Conservation (phyloP, 2,329 filamentous ascomycete genomes). For the Fusarium neocosmosporiellum region DNA sequence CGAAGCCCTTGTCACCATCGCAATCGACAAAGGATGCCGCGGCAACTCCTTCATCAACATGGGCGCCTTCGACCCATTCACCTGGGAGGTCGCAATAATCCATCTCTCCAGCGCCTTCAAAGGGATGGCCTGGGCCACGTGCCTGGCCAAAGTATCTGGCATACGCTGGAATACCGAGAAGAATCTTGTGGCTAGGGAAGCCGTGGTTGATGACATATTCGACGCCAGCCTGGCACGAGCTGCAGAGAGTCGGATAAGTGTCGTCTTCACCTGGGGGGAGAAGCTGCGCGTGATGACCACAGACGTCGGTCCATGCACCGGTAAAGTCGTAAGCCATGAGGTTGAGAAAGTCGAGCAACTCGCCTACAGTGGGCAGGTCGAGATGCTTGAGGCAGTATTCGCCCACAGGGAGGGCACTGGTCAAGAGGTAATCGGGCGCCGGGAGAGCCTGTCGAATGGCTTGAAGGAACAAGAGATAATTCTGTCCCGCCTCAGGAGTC, state of each 20-base stretch:
- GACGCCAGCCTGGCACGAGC: slow-evolving; percentile 67
- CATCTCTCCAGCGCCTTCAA: slow-evolving; percentile 61
- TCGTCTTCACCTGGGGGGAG: slow-evolving; percentile 52
- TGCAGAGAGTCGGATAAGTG: slow-evolving; percentile 43
- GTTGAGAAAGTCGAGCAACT: slow-evolving; percentile 71
- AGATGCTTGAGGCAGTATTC: slow-evolving; percentile 72
- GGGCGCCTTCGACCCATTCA: slow-evolving; percentile 55
- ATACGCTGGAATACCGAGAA: slow-evolving; percentile 73
- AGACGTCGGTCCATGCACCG: slow-evolving; percentile 69
- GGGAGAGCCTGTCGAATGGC: slow-evolving; percentile 67
- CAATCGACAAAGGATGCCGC: slow-evolving; percentile 68
- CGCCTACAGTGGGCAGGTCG: slow-evolving; percentile 61
- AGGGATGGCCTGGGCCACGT: slow-evolving; percentile 63
- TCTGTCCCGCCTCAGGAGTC: slow-evolving; percentile 61
- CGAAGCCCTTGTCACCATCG: slow-evolving; percentile 59
- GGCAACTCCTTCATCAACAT: slow-evolving; percentile 62
- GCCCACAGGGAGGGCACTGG: slow-evolving; percentile 71
- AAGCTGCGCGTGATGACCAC: slow-evolving; percentile 74
- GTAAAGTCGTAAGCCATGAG: slow-evolving; percentile 78
- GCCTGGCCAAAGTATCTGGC: slow-evolving; percentile 70
- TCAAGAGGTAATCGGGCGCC: slow-evolving; percentile 66
- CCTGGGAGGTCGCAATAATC: slow-evolving; percentile 72
- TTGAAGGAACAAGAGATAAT: slow-evolving; percentile 68
- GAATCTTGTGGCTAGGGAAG: slow-evolving; percentile 67
- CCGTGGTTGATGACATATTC: slow-evolving; percentile 64